Evolutionary conservation across 2,329 filamentous ascomycete species (phyloP), one percentile per base, ranked within the genome.

Genomic region (Botryotinia globosa): DNA sequence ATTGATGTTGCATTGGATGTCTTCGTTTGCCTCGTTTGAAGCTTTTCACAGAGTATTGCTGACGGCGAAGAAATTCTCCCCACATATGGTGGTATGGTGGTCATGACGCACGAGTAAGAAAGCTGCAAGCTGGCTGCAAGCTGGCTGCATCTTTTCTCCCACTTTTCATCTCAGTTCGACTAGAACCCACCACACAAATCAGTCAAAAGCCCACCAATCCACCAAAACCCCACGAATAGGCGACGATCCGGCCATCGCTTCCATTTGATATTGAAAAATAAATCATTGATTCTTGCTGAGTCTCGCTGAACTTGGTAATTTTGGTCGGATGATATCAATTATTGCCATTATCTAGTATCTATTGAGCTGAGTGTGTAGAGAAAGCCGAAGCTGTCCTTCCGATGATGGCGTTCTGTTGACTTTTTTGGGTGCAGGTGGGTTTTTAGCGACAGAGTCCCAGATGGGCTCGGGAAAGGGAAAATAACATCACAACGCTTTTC

Each of bases 161-260:
- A 69, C 67, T 69, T 62, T 59, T 69, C 51, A 42, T 39, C 45
- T 34, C 34, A 42, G 22, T 51, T 59, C 32, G 20, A 29, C 25
- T 37, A 14, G 61, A 37, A 51, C 32, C 32, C 64, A 66, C 32
- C 64, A 66, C 44, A 51, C 64, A 69, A 65, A 29, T 16, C 51
- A 42, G 25, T 45, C 39, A 32, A 59, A 63, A 44, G 20, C 16
- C 51, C 48, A 54, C 37, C 69, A 64, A 14, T 71, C 69, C 69
- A 65, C 58, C 65, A 56, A 68, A 71, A 69, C 69, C 59, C 69
- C 69, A 71, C 59, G 59, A 71, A 71, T 71, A 32, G 69, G 69
- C 61, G 69, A 66, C 61, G 61, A 71, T 71, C 69, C 61, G 61
- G 61, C 56, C 69, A n/a, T 66, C 45, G 45, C 61, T 45, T 71